A percentile compares a stretch with the other conserved stretches of the same genome.
Conservation (phyloP, 2,329 filamentous ascomycete genomes). For the Sclerotinia borealis region DNA sequence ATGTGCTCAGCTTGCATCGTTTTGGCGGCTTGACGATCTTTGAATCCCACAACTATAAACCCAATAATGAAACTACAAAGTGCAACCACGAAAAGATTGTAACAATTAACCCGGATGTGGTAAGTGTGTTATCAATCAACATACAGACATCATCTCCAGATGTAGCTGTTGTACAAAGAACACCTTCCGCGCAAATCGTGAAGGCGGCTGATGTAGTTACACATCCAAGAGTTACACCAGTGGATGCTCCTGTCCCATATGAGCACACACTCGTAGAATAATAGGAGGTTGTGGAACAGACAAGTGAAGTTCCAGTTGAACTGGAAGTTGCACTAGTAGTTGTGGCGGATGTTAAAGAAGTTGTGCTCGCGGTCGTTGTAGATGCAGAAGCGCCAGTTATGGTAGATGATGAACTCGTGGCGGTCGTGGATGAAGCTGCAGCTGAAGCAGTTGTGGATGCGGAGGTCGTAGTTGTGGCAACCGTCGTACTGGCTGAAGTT, state of each 20-base stretch:
- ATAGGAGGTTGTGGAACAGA: constrained; percentile 6
- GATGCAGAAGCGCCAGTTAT: background rate
- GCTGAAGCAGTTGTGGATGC: background rate
- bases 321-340: background rate
- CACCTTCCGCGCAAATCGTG: background rate
- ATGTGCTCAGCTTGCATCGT: background rate
- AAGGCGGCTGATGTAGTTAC: background rate
- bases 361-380: background rate
- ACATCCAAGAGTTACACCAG: constrained; percentile 7
- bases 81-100: constrained; percentile 6
- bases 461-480: background rate
- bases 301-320: background rate
- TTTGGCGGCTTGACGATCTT: background rate
- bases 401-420: background rate
- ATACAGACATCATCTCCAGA: background rate
- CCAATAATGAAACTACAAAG: constrained; percentile 2
- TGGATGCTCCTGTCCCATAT: constrained; percentile 7
- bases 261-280: constrained; percentile 8
- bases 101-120: constrained; percentile 2
- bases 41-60: background rate
- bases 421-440: constrained; percentile 1
- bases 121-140: background rate
- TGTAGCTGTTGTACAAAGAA: constrained; percentile 3
- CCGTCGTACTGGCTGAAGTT: background rate
- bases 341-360: background rate